Evolutionary conservation across 805 yeast genomes (phyloP).

Genomic region (Kuraishia molischiana): DNA sequence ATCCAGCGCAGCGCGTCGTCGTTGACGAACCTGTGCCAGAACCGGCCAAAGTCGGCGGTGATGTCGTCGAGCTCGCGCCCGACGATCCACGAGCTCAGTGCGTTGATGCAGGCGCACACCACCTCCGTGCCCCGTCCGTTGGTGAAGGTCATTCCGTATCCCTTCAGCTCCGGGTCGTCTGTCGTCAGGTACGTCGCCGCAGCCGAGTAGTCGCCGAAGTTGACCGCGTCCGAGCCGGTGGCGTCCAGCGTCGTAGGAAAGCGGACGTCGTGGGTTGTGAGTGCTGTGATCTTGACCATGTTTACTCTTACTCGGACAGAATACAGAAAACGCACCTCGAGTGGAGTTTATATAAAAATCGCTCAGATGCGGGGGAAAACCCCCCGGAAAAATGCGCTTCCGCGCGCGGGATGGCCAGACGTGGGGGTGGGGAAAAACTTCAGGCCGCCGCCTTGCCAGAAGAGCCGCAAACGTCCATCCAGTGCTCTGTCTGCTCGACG

Average conservation of each 20-base stretch:
- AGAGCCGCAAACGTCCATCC: constrained; percentile 19
- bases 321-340: not conserved
- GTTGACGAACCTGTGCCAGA: constrained; percentile 29
- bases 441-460: too few relatives aligned
- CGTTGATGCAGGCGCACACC: constrained; percentile 24
- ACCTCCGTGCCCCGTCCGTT: constrained; percentile 28
- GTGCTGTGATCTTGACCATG: constrained; percentile 2
- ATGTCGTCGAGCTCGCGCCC: constrained; percentile 7
- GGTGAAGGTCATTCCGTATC: constrained; percentile 33
- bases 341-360: too few relatives aligned
- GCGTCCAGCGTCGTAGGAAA: constrained; percentile 30
- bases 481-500: constrained; percentile 16
- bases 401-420: too few relatives aligned
- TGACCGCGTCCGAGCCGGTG: constrained; percentile 33
- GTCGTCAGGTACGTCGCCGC: constrained; percentile 25
- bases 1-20: constrained; percentile 33
- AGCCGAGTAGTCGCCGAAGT: constrained; percentile 30
- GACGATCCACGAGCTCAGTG: constrained; percentile 23
- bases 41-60: constrained; percentile 24
- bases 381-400: too few relatives aligned
- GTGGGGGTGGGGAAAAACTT: too few relatives aligned
- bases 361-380: too few relatives aligned
- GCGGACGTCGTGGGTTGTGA: constrained; percentile 16
- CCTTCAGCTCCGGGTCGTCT: constrained; percentile 16
- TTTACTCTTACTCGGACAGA: not conserved